Evolutionary conservation across 495 filamentous ascomycete genomes (phyloP), one percentile per base, ranked within the genome.

Genomic region (Hypoxylon rickii): DNA sequence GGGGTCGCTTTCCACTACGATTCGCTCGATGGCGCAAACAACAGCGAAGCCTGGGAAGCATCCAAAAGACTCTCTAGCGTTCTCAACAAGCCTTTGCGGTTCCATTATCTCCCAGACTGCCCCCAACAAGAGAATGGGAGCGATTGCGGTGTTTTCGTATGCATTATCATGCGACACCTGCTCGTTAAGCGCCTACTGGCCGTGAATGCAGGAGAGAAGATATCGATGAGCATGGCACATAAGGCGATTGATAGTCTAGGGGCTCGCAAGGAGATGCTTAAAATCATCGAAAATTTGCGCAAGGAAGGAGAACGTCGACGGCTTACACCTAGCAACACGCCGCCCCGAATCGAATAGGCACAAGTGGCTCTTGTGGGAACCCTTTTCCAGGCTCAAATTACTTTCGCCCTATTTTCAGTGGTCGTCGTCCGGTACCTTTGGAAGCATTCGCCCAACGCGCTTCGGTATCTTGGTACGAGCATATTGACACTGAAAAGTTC

Each of bases 111-210:
- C 20, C 75, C 85, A 3, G 94, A 97, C 66, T 85, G 83, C 7
- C 95, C 94, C 2, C 87, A 96, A 58, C 95, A 99, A 70, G 89
- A 91, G 57, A 97, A 97, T 62, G 83, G 86, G 45, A 89, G 80
- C 56, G 95, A 97, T 73, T 99, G 95, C 66, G 95, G 95, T 11
- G 91, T 99, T 0, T 97, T 90, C 69, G 95, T 99, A 1, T 97
- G 95, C 69, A 81, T 96, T 59, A 80, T 88, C 48, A 99, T 97
- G 92, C 81, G 89, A 32, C 84, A 96, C 70, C 72, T 99, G 12
- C 82, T 98, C 15, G 70, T 96, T 29, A 90, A 89, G 70, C 79
- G 88, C 38, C 73, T 99, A n/a, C 73, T 99, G 36, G 79, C 76
- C 37, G 89, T 88, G 3, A 86, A 89, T 61, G 81, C 85, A 1